A percentile compares a stretch with the other conserved stretches of the same genome.
These are phyloP conservation scores for Metrosideros polymorpha DNA, from an alignment of 441 rosid species.

Conservation along the genomic window DNA sequence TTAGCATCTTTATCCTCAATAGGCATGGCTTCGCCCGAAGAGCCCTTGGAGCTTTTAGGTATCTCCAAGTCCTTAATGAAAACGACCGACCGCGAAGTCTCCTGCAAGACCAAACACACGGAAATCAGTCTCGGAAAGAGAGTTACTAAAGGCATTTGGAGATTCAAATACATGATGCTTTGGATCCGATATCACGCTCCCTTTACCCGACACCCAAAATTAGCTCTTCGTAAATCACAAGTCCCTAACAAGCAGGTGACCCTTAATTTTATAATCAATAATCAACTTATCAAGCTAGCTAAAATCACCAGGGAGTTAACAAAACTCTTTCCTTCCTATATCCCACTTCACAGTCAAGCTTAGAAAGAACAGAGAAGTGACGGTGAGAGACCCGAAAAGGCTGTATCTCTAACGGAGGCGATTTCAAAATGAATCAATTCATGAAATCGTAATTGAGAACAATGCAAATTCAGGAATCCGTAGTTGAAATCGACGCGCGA, in stretches of 20 bases:
- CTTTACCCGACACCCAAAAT: background rate
- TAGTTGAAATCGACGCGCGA: background rate
- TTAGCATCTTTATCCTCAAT: slow-evolving; percentile 46
- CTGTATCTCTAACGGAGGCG: too few relatives aligned
- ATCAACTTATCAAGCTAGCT: background rate
- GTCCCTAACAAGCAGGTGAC: background rate
- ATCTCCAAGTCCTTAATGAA: slow-evolving; percentile 67
- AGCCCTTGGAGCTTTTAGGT: slow-evolving; percentile 29
- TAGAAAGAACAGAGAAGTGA: background rate
- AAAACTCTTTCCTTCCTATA: background rate
- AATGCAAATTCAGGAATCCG: background rate
- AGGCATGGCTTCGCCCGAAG: slow-evolving; percentile 12
- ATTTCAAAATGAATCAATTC: too few relatives aligned
- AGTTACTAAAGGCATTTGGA: background rate
- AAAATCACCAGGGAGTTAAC: background rate
- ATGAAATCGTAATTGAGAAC: too few relatives aligned
- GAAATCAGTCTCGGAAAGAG: background rate
- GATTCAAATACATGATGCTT: background rate
- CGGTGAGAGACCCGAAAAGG: background rate
- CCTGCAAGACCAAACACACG: slow-evolving; percentile 16
- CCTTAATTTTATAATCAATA: background rate
- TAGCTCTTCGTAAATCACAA: background rate
- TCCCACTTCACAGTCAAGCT: background rate
- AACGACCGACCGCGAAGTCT: slow-evolving; percentile 70
- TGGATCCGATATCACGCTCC: background rate